Evolutionary conservation across 2,329 filamentous ascomycete genomes (phyloP), one percentile per base, ranked within the genome.

Genomic region (Xylaria polymorpha): DNA sequence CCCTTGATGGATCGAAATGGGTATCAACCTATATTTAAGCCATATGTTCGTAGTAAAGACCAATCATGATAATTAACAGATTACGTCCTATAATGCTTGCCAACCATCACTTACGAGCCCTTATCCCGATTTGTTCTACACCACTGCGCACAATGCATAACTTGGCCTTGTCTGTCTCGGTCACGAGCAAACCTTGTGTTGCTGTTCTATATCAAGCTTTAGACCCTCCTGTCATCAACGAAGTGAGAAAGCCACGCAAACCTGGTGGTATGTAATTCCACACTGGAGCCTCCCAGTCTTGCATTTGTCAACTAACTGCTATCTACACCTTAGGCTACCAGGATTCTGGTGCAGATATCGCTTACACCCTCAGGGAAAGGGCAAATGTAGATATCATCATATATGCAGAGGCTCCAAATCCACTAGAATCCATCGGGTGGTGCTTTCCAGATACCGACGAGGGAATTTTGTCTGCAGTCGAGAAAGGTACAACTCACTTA

Each of bases 321-420:
- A 32, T 15, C 4, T 29, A 32, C 25, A 18, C 15, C 5, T 4
- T 20, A 85, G 83, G 84, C 9, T 85, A 85, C 66, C 80, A 80
- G 58, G 84, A 85, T 71, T 85, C 83, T 0, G 81, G 84, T 4
- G 80, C 83, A 22, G 84, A 86, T 67, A 84, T 86, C 60, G 83
- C 83, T 8, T 84, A 80, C 71, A 78, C 77, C 1, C 76, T 86
- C 7, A 72, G 69, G 4, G 61, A 73, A 10, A 70, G 73, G 15
- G 73, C 73, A 14, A 74, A 78, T 1, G 72, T 81, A 10, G 70
- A 74, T 0, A 74, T 84, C 0, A 62, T 83, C 4, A 82, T 79
- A 0, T 79, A 79, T 0, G 56, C 65, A 0, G 7, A 64, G 5
- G 68, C 68, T 0, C 81, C 81, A 1, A 71, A 79, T 48, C 79